Conservation (phyloP, 1,284 basidiomycete genomes). For the Ganoderma lucidum region DNA sequence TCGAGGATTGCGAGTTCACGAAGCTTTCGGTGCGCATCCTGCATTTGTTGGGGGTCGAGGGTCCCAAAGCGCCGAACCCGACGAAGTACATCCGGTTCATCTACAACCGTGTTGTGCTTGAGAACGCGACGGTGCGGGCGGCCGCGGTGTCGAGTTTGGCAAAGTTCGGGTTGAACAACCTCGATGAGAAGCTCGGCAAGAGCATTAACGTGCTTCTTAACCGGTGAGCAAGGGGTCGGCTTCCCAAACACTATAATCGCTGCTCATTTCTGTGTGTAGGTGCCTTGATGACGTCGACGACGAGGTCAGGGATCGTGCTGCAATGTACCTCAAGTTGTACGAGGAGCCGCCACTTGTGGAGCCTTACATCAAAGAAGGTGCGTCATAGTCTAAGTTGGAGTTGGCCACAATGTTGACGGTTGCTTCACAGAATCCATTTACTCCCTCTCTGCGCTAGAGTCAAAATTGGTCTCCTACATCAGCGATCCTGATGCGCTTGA, state of each 20-base stretch:
- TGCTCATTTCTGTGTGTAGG: slow-evolving; percentile 44
- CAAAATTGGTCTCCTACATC: slow-evolving; percentile 89
- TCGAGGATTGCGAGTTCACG: slow-evolving; percentile 99
- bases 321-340: slow-evolving; percentile 91
- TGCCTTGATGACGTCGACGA: slow-evolving; percentile 99
- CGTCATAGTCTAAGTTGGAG: slow-evolving; percentile 30
- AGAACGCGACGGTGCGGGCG: slow-evolving; percentile 97
- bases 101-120: slow-evolving; percentile 98
- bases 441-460: slow-evolving; percentile 87
- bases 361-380: slow-evolving; percentile 92
- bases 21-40: slow-evolving; percentile 98
- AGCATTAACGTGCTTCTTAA: slow-evolving; percentile 89
- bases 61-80: slow-evolving; percentile 94
- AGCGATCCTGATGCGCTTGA: slow-evolving; percentile 76
- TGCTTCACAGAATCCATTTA: slow-evolving; percentile 84
- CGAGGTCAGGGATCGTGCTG: slow-evolving; percentile 97
- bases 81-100: slow-evolving; percentile 99
- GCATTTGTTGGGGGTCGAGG: slow-evolving; percentile 94
- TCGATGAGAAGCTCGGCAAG: slow-evolving; percentile 81
- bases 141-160: slow-evolving; percentile 95
- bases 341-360: slow-evolving; percentile 84
- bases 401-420: neutral
- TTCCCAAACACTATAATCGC: too few relatives aligned
- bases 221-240: slow-evolving; percentile 7
- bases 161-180: slow-evolving; percentile 94